Evolutionary conservation across 2,329 filamentous ascomycete species (phyloP).

Genomic region (Botrytis tulipae): DNA sequence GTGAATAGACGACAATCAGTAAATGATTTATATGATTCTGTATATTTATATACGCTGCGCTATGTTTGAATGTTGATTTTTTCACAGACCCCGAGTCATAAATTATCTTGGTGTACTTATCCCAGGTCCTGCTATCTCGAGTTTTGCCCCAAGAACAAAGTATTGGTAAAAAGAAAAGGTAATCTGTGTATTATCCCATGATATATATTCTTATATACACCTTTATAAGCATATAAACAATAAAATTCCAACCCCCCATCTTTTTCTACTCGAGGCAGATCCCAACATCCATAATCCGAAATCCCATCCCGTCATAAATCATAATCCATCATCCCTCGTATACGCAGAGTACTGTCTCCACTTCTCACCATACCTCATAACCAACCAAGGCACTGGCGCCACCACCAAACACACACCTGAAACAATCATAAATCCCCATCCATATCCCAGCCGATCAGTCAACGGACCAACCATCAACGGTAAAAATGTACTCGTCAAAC

Average conservation of each 20-base stretch:
- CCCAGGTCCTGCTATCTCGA: not conserved
- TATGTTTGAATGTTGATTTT: not conserved
- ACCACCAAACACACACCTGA: slow-evolving; percentile 44
- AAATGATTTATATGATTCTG: no score
- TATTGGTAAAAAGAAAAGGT: not conserved
- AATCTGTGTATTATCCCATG: not conserved
- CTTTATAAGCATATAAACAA: not conserved
- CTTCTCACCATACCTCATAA: slow-evolving; percentile 49
- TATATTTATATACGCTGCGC: not conserved
- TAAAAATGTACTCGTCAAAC: slow-evolving; percentile 50
- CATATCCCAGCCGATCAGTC: slow-evolving; percentile 47
- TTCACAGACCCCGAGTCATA: not conserved
- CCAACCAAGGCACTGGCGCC: slow-evolving; percentile 50
- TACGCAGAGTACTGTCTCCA: slow-evolving; percentile 11
- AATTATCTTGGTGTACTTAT: not conserved
- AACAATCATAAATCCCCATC: slow-evolving; percentile 32
- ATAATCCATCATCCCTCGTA: slow-evolving; percentile 8
- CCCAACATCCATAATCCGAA: not conserved
- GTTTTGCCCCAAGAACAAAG: not conserved
- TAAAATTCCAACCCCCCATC: not conserved
- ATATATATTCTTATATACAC: not conserved
- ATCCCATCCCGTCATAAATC: not conserved
- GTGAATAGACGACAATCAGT: accelerated
- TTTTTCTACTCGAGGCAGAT: not conserved
- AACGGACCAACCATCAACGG: slow-evolving; percentile 52